Percentiles rank a stretch among this genome's conserved stretches.
These are phyloP conservation scores for Sporothrix phasma DNA, from an alignment of 2,329 filamentous ascomycete genomes.

Conservation along the genomic window DNA sequence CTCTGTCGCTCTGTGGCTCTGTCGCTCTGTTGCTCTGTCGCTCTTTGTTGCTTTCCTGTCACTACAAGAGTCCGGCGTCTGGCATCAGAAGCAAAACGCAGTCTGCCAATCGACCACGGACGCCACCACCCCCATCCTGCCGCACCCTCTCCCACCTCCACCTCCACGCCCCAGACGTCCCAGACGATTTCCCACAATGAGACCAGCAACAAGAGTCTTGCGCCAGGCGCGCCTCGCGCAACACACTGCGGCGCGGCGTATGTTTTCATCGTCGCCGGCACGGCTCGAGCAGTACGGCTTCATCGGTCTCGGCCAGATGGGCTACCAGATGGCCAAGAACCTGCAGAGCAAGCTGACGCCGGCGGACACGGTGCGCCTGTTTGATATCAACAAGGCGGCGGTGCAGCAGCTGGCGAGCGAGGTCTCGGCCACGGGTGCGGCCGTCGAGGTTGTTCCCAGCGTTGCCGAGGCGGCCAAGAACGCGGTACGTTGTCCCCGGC, in stretches of 20 bases:
- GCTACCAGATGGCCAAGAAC: constrained; percentile 54
- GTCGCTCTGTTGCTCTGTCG: too few relatives aligned
- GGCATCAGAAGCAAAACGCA: too few relatives aligned
- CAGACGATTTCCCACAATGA: constrained; percentile 23
- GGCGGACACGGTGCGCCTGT: constrained; percentile 42
- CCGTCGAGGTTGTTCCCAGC: constrained; percentile 35
- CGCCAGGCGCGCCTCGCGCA: constrained; percentile 26
- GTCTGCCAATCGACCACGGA: too few relatives aligned
- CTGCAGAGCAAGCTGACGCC: constrained; percentile 46
- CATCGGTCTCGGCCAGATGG: constrained; percentile 53
- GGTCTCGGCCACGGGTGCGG: constrained; percentile 36
- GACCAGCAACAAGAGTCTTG: constrained; percentile 20
- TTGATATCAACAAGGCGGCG: constrained; percentile 45
- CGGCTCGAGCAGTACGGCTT: constrained; percentile 47
- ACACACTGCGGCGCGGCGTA: constrained; percentile 14
- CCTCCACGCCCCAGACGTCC: too few relatives aligned
- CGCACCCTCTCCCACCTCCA: background rate
- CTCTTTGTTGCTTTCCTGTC: too few relatives aligned
- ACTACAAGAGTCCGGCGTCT: too few relatives aligned
- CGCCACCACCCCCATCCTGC: background rate
- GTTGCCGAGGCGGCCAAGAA: constrained; percentile 41
- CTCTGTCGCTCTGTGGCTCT: too few relatives aligned
- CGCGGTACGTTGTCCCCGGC: constrained; percentile 34
- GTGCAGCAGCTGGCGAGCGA: constrained; percentile 38
- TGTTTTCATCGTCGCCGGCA: constrained; percentile 39